Evolutionary conservation across 257 asterid species (phyloP).

Genomic region (Solanum boliviense): DNA sequence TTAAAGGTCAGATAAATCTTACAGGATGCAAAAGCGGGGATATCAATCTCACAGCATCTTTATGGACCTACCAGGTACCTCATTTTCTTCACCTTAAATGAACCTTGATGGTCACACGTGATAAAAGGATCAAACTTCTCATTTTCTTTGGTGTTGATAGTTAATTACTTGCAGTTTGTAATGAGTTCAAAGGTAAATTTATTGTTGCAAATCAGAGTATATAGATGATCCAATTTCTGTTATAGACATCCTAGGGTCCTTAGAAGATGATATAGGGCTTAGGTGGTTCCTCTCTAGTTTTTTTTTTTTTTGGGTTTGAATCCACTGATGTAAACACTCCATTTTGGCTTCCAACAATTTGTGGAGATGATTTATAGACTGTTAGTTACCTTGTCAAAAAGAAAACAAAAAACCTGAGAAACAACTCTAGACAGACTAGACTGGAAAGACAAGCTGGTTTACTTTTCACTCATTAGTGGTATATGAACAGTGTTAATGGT

Average conservation of each 20-base stretch:
- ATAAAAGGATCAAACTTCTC: not conserved
- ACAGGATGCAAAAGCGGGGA: conserved; percentile 63
- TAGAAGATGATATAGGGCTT: not conserved
- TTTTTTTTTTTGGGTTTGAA: not conserved
- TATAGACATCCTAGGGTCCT: not conserved
- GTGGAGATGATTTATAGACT: not conserved
- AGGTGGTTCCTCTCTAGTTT: not conserved
- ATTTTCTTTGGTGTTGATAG: not conserved
- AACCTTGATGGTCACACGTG: not conserved
- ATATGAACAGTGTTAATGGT: not conserved
- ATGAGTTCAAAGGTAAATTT: not conserved
- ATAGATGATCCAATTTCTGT: not conserved
- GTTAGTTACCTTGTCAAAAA: not conserved
- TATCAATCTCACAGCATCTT: conserved; percentile 40
- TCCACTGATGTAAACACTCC: not conserved
- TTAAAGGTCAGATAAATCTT: conserved; percentile 69
- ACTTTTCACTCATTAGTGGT: not conserved
- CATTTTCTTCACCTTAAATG: not conserved
- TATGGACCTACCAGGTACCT: conserved; percentile 80
- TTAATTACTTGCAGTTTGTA: not conserved
- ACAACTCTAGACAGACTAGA: not conserved
- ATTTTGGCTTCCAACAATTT: not conserved
- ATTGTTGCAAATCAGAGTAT: not conserved
- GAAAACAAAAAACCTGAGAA: not conserved
- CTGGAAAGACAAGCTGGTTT: not conserved